phyloP scores from a whole-genome alignment of 1,284 basidiomycete genomes.

The Ustilago xerochloae region DNA sequence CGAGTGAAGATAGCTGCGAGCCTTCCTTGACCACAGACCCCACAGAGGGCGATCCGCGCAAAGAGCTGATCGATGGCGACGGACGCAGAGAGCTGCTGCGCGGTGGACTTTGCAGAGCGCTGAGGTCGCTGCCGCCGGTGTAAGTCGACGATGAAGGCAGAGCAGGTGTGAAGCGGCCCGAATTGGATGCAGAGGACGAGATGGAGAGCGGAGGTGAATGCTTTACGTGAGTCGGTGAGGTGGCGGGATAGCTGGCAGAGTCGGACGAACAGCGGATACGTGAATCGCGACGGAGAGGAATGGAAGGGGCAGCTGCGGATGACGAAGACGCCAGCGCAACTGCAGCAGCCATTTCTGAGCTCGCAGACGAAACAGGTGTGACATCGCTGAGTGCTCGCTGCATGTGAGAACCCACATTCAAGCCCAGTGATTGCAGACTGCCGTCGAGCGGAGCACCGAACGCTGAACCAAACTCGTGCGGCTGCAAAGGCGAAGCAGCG shows the following conservation, averaged over 20 bases:
- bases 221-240: neutral
- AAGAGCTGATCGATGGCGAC: conserved; percentile 22
- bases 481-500: neutral
- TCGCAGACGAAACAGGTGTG: conserved; percentile 17
- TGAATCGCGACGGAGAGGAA: conserved; percentile 39
- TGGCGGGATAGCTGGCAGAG: conserved; percentile 10
- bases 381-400: conserved; percentile 34
- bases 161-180: conserved; percentile 12
- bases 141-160: conserved; percentile 3
- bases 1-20: conserved; percentile 13
- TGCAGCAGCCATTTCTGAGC: conserved; percentile 6
- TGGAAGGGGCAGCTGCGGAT: neutral
- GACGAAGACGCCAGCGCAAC: conserved; percentile 13
- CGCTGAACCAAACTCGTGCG: neutral
- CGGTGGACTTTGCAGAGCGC: conserved; percentile 23
- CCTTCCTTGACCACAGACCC: neutral
- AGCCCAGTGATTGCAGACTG: conserved; percentile 9
- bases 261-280: conserved; percentile 42
- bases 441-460: neutral
- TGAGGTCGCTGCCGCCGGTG: conserved; percentile 6
- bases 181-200: conserved; percentile 11
- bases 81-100: conserved; percentile 26
- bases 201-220: conserved; percentile 21
- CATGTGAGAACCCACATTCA: conserved; percentile 10
- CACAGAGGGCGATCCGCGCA: conserved; percentile 9